Evolutionary conservation across 2,329 filamentous ascomycete genomes (phyloP), one percentile per base, ranked within the genome.

Genomic region (Pseudogymnoascus sp.): DNA sequence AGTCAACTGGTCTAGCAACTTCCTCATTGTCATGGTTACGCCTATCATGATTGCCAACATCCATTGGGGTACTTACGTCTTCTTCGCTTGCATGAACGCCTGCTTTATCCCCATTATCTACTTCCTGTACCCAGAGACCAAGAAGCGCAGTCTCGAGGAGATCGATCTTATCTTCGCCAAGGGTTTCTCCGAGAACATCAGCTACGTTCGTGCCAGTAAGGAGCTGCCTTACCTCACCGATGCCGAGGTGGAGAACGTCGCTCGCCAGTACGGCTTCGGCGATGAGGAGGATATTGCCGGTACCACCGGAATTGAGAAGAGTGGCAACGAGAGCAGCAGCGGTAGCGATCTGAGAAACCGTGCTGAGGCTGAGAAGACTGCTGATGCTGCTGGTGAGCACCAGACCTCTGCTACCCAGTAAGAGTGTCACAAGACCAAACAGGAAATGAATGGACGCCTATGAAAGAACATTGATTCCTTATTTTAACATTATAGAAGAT

Each of bases 141-240:
- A 78, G 67, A 69, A 72, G 65, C 79, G 81, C 6, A 82, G 78
- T 12, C 76, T 89, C 33, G 86, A 89, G 71, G 86, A 89, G 70
- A 84, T 90, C 73, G 86, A 90, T 68, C 78, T 82, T 62, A 85
- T 89, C 65, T 87, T 88, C 76, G 72, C 79, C 69, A 85, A 85
- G 74, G 82, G 82, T 9, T 77, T 77, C 65, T 70, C 76, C 30
- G 84, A 86, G 71, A 80, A 83, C 1, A 85, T 82, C 4, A 81
- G 78, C 4, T 85, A 86, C 63, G 82, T 86, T 60, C 75, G 76
- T 64, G 84, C 83, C 4, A 80, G 82, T 33, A 75, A 80, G 65
- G 77, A 85, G 57, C 71, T 87, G 61, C 84, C 84, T 0, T 76
- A 78, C 63, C 73, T 86, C 11, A 71, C 75, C 3, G 75, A 77